phyloP scores from a whole-genome alignment of 495 filamentous ascomycete genomes.

The Lophium mytilinum region DNA sequence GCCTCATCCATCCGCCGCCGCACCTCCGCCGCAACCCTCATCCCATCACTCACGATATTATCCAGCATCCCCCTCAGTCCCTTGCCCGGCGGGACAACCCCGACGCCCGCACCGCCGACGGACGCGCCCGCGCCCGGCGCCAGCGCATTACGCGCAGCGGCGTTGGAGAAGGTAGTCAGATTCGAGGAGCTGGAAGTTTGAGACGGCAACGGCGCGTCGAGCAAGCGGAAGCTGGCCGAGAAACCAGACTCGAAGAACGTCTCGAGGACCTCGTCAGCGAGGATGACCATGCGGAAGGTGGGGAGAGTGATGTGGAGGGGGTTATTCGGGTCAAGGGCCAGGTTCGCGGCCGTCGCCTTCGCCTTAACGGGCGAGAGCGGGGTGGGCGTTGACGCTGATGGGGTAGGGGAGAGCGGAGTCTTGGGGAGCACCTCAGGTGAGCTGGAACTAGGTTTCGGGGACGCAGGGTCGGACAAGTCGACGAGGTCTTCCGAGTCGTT shows the following conservation, averaged over 20 bases:
- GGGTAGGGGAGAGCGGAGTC: constrained; percentile 19
- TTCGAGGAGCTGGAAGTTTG: constrained; percentile 44
- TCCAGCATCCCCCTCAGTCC: constrained; percentile 88
- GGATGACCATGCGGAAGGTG: constrained; percentile 96
- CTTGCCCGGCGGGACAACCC: constrained; percentile 57
- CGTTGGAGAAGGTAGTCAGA: constrained; percentile 71
- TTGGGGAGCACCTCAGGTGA: constrained; percentile 9
- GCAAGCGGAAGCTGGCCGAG: constrained; percentile 61
- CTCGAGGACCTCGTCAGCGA: constrained; percentile 91
- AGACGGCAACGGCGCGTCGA: constrained; percentile 38
- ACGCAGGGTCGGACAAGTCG: constrained; percentile 37
- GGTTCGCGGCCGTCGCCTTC: constrained; percentile 63
- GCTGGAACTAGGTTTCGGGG: constrained; percentile 7
- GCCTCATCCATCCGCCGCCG: constrained; percentile 87
- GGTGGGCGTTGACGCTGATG: constrained; percentile 8
- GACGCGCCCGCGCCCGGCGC: constrained; percentile 9
- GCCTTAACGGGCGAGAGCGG: constrained; percentile 27
- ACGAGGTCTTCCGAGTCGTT: constrained; percentile 65
- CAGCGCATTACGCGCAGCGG: constrained; percentile 40
- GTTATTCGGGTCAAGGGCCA: constrained; percentile 82
- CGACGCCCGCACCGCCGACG: constrained; percentile 33
- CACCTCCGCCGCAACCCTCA: constrained; percentile 89
- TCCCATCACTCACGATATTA: constrained; percentile 94
- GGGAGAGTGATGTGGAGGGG: constrained; percentile 94
- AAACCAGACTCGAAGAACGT: constrained; percentile 88